Evolutionary conservation across 2,329 filamentous ascomycete species (phyloP).

Genomic region (Berkeleyomyces basicola): DNA sequence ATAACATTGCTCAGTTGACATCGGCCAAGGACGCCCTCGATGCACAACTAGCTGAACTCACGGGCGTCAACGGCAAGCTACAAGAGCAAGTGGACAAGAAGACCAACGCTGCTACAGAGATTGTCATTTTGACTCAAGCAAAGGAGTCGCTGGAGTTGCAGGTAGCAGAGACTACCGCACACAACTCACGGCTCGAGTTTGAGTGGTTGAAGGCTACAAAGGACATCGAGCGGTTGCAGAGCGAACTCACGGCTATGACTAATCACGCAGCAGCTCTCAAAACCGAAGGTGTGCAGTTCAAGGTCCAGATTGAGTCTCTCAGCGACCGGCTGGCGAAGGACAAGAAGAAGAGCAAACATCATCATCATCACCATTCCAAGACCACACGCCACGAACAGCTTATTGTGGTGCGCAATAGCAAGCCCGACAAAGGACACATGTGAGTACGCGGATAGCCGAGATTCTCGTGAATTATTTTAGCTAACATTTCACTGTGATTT

Average conservation of each 20-base stretch:
- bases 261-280: slow-evolving; percentile 6
- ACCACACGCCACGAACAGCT: slow-evolving; percentile 9
- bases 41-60: neutral
- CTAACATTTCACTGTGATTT: slow-evolving; percentile 6
- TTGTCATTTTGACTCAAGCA: slow-evolving; percentile 7
- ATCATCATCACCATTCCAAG: slow-evolving; percentile 1
- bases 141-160: slow-evolving; percentile 7
- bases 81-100: slow-evolving; percentile 4
- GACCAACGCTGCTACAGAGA: slow-evolving; percentile 1
- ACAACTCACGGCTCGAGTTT: slow-evolving; percentile 2
- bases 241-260: slow-evolving; percentile 6
- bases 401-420: slow-evolving; percentile 8
- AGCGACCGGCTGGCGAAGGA: slow-evolving; percentile 8
- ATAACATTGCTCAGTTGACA: slow-evolving; percentile 3
- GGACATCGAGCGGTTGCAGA: neutral
- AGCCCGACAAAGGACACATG: slow-evolving; percentile 9
- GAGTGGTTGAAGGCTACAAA: slow-evolving; percentile 8
- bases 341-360: slow-evolving; percentile 4
- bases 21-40: slow-evolving; percentile 3
- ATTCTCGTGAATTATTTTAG: slow-evolving; percentile 3
- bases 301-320: slow-evolving; percentile 11
- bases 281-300: slow-evolving; percentile 10
- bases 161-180: neutral
- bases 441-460: neutral
- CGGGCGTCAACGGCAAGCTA: neutral